Evolutionary conservation across 2,329 filamentous ascomycete species (phyloP).

Genomic region (Elsinoe necatrix): DNA sequence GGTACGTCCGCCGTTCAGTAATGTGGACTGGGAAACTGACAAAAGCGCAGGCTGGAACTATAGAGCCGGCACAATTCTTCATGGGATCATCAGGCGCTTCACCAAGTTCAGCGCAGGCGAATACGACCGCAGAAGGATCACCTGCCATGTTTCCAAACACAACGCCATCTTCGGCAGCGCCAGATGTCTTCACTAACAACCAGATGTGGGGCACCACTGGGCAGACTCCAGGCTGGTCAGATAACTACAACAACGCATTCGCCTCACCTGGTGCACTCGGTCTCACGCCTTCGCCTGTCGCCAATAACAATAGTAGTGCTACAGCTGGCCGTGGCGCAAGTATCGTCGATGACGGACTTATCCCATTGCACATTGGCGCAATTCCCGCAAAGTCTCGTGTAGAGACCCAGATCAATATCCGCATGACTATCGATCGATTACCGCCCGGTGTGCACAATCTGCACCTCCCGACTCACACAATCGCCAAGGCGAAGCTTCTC

Average conservation of each 20-base stretch:
- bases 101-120: slow-evolving; percentile 18
- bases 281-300: slow-evolving; percentile 30
- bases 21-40: neutral
- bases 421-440: slow-evolving; percentile 66
- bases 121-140: slow-evolving; percentile 21
- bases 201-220: slow-evolving; percentile 23
- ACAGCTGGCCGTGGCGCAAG: slow-evolving; percentile 17
- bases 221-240: slow-evolving; percentile 29
- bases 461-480: slow-evolving; percentile 80
- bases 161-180: slow-evolving; percentile 30
- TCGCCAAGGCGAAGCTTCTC: slow-evolving; percentile 87
- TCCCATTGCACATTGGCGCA: slow-evolving; percentile 30
- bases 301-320: slow-evolving; percentile 26
- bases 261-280: slow-evolving; percentile 27
- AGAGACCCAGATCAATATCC: slow-evolving; percentile 90
- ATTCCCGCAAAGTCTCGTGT: slow-evolving; percentile 67
- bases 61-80: slow-evolving; percentile 20
- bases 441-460: slow-evolving; percentile 69
- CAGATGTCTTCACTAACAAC: slow-evolving; percentile 26
- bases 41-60: slow-evolving; percentile 17
- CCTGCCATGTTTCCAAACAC: slow-evolving; percentile 29
- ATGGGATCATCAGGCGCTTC: slow-evolving; percentile 19
- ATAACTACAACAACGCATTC: slow-evolving; percentile 26
- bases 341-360: slow-evolving; percentile 22
- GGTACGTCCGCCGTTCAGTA: neutral